A percentile compares a stretch with the other conserved stretches of the same genome.
Conservation (phyloP, 2,329 filamentous ascomycete species). For the Colletotrichum liriopes region DNA sequence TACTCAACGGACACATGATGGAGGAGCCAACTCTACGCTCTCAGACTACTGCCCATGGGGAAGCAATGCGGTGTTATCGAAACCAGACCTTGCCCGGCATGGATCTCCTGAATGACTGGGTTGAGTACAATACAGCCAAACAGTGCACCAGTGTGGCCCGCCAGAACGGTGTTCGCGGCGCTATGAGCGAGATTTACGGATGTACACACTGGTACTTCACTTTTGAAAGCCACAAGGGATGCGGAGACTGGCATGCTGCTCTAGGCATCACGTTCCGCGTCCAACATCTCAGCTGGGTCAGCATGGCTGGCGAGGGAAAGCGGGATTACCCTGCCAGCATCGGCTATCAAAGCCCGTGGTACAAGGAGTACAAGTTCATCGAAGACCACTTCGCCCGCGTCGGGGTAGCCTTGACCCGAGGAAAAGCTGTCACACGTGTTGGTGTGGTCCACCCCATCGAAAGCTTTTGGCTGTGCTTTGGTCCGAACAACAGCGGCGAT, state of each 20-base stretch:
- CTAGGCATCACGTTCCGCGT: constrained; percentile 52
- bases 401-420: constrained; percentile 50
- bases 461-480: constrained; percentile 53
- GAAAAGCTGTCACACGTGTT: constrained; percentile 49
- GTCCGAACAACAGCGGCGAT: constrained; percentile 46
- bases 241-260: constrained; percentile 53
- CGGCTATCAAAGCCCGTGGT: constrained; percentile 53
- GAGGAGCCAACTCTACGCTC: constrained; percentile 51
- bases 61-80: constrained; percentile 53
- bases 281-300: constrained; percentile 52
- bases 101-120: constrained; percentile 49
- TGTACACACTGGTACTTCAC: constrained; percentile 52
- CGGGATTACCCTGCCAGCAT: constrained; percentile 52
- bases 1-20: constrained; percentile 53
- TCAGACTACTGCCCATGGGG: constrained; percentile 51
- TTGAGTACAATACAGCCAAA: constrained; percentile 53
- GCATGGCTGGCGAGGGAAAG: constrained; percentile 53
- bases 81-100: constrained; percentile 51
- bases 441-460: constrained; percentile 53
- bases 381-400: constrained; percentile 53
- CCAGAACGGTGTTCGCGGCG: constrained; percentile 49
- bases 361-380: constrained; percentile 50
- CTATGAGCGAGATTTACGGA: constrained; percentile 52
- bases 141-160: constrained; percentile 51
- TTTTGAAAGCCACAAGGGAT: constrained; percentile 53